A percentile compares a stretch with the other conserved stretches of the same genome.
These are phyloP conservation scores for Nitzschia sp. DNA, from an alignment of 108 stramenopile genomes.

Conservation along the genomic window DNA sequence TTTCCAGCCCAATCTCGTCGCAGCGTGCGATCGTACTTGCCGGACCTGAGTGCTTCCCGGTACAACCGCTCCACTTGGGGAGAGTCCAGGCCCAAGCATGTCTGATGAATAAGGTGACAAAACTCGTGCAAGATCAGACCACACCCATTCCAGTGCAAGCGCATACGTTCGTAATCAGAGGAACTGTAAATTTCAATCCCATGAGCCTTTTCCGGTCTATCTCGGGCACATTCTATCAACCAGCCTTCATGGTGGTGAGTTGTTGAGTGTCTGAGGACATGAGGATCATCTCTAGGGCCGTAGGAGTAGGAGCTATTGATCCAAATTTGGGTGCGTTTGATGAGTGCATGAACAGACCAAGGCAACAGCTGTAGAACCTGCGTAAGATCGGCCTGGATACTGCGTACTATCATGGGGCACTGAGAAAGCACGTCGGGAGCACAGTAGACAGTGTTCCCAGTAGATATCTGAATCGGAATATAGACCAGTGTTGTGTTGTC, in stretches of 20 bases:
- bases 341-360: constrained; percentile 46
- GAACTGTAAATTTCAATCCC: constrained; percentile 82
- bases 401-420: constrained; percentile 54
- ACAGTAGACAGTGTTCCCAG: constrained; percentile 53
- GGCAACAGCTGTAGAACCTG: constrained; percentile 60
- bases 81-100: constrained; percentile 66
- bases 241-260: constrained; percentile 73
- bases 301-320: constrained; percentile 64
- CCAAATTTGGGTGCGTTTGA: constrained; percentile 73
- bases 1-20: constrained; percentile 82
- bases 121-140: constrained; percentile 82
- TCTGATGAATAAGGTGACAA: constrained; percentile 83
- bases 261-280: constrained; percentile 58
- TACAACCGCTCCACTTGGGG: constrained; percentile 38
- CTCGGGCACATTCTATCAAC: constrained; percentile 64
- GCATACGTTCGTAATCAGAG: constrained; percentile 62
- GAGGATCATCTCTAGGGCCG: constrained; percentile 55
- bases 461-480: constrained; percentile 48
- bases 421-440: constrained; percentile 55
- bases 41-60: constrained; percentile 42
- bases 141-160: constrained; percentile 80
- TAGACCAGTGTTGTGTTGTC: constrained; percentile 64
- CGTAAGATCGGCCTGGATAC: constrained; percentile 60
- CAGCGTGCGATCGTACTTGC: constrained; percentile 53
- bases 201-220: constrained; percentile 60